A percentile compares a stretch with the other conserved stretches of the same genome.
These are phyloP conservation scores for Collybia nuda DNA, from an alignment of 768 basidiomycete genomes.

Conservation along the genomic window DNA sequence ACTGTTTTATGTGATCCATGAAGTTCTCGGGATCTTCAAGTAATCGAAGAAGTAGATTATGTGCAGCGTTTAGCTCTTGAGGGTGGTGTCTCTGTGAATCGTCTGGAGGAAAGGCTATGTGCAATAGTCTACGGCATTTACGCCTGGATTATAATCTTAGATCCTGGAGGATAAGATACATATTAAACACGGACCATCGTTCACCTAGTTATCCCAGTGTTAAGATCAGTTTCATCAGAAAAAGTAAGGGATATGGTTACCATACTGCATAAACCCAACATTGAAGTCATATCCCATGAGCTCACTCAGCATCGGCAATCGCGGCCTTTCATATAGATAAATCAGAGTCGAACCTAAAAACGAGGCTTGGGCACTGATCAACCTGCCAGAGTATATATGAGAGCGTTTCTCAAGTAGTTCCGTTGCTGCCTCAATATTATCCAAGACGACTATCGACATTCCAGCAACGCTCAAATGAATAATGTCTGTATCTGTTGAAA, in stretches of 20 bases:
- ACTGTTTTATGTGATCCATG: slow-evolving; percentile 19
- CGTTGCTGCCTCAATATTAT: slow-evolving; percentile 15
- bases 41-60: slow-evolving; percentile 15
- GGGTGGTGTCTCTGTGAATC: slow-evolving; percentile 13
- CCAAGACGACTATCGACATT: slow-evolving; percentile 18
- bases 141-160: slow-evolving; percentile 9
- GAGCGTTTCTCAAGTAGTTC: slow-evolving; percentile 23
- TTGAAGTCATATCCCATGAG: slow-evolving; percentile 6
- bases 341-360: background rate
- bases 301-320: slow-evolving; percentile 12
- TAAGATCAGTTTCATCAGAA: too few species aligned
- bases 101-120: slow-evolving; percentile 15
- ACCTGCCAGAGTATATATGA: slow-evolving; percentile 19
- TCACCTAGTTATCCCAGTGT: slow-evolving; percentile 4
- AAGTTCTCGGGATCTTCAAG: slow-evolving; percentile 12
- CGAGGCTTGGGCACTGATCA: too few species aligned
- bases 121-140: slow-evolving; percentile 15
- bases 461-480: slow-evolving; percentile 20
- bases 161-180: too few species aligned
- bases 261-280: slow-evolving; percentile 11
- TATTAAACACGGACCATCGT: background rate
- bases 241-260: background rate
- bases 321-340: background rate
- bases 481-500: slow-evolving; percentile 17
- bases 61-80: slow-evolving; percentile 12